Evolutionary conservation across 306 rosid species (phyloP), one percentile per base, ranked within the genome.

Genomic region (Fragaria iinumae): DNA sequence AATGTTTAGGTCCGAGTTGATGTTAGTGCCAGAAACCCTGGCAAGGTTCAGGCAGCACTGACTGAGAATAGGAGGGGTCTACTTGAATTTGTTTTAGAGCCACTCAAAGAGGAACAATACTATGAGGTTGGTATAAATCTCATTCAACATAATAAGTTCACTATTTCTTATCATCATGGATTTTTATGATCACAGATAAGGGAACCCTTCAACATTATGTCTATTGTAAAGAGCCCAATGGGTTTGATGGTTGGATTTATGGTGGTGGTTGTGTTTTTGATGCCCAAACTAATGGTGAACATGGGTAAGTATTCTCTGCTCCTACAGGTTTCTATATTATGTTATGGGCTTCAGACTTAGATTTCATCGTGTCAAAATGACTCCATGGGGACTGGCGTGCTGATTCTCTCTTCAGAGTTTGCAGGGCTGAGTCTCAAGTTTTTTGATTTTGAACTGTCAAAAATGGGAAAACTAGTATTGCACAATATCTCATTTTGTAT

Each of bases 201-300:
- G 81, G 99, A 95, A 79, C 99, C 99, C 53, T 95, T 95, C 87
- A 77, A 85, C 76, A 55, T 92, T 53, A 86, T 92, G 97, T 87
- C 97, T 73, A 17, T 95, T 49, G 96, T 92, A 81, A 95, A 95
- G 79, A 95, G 97, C 83, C 99, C 99, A 27, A 95, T 95, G 97
- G 97, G 97, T 81, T 81, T 95, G 90, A 95, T 95, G 99, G 69
- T 92, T 84, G 97, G 97, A 85, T 95, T 95, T 87, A 95, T 95
- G 99, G 84, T 95, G 77, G 63, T 95, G 77, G 97, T 91, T 55
- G 88, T 95, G 87, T 92, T 95, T 74, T 75, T 95, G 80, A 95
- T 95, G 97, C 99, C 99, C 84, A 95, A 92, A 80, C 76, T 95
- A 79, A 83, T 95, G 90, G 97, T n/a, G 90, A 95, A 89, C 84